Conservation (phyloP, 2,329 filamentous ascomycete genomes). For the Exophiala oligosperma region DNA sequence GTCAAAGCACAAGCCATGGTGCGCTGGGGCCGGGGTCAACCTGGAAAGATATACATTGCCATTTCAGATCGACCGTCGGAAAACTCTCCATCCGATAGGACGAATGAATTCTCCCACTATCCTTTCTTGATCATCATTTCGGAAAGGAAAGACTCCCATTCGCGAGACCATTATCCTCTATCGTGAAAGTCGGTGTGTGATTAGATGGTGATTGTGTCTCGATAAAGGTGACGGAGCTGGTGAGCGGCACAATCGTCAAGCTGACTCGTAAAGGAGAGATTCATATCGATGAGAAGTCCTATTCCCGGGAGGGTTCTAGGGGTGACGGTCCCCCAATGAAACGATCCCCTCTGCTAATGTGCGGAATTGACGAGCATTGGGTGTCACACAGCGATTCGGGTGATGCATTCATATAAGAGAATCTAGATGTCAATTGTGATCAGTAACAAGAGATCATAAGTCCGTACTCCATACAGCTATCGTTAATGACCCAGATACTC, state of each 20-base stretch:
- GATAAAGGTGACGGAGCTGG: not conserved
- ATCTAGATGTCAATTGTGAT: no score
- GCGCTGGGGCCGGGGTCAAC: not conserved
- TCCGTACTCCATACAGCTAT: not conserved
- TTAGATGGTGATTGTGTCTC: not conserved
- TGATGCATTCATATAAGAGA: no score
- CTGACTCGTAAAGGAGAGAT: no score
- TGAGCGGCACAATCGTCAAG: not conserved
- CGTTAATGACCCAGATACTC: not conserved
- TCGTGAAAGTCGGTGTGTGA: constrained; percentile 15
- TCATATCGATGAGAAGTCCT: not conserved
- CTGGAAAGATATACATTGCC: constrained; percentile 11
- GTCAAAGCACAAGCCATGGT: no score
- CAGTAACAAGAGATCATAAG: no score
- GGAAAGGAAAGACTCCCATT: constrained; percentile 6
- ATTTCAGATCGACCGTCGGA: constrained; percentile 11
- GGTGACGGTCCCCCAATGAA: no score
- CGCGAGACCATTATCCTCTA: not conserved
- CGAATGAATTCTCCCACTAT: not conserved
- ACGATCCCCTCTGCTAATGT: no score
- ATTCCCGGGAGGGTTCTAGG: not conserved
- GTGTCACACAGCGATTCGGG: no score
- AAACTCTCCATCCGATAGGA: constrained; percentile 1
- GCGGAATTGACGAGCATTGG: no score
- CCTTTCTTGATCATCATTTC: not conserved